Evolutionary conservation across 2,329 filamentous ascomycete genomes (phyloP).

Genomic region (Phialophora tarda): DNA sequence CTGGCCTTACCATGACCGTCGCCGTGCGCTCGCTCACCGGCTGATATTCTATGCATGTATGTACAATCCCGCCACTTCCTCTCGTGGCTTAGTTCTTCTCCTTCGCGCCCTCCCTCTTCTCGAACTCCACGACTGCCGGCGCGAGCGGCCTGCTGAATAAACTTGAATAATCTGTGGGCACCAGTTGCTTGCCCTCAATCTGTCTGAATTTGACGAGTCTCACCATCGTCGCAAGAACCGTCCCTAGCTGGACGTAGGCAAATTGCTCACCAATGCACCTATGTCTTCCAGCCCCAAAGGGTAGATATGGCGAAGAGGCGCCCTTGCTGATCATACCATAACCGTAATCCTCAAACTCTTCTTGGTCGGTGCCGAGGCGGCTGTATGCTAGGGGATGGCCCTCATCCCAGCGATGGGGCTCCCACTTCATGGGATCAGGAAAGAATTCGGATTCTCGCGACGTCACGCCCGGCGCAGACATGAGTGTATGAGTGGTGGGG

Average conservation of each 20-base stretch:
- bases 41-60: not conserved
- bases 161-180: slow-evolving; percentile 71
- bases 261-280: slow-evolving; percentile 97
- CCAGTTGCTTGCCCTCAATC: slow-evolving; percentile 71
- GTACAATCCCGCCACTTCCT: not conserved
- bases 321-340: slow-evolving; percentile 94
- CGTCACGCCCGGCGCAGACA: slow-evolving; percentile 84
- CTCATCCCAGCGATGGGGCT: slow-evolving; percentile 87
- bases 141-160: slow-evolving; percentile 70
- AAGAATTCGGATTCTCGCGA: slow-evolving; percentile 76
- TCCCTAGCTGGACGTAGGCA: slow-evolving; percentile 88
- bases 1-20: not conserved
- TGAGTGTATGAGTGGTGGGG: slow-evolving; percentile 77
- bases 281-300: slow-evolving; percentile 91
- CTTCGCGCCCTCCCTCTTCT: slow-evolving; percentile 28
- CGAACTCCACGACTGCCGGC: slow-evolving; percentile 55
- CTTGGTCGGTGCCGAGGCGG: slow-evolving; percentile 56
- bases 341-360: slow-evolving; percentile 88
- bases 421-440: slow-evolving; percentile 80
- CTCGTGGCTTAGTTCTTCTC: not conserved
- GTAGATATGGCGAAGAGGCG: slow-evolving; percentile 84
- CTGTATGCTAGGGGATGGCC: slow-evolving; percentile 60
- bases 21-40: not conserved
- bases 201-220: slow-evolving; percentile 81
- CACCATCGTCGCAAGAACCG: slow-evolving; percentile 78